Evolutionary conservation across 352 stramenopile genomes (phyloP), one percentile per base, ranked within the genome.

Genomic region (Bremia lactucae): DNA sequence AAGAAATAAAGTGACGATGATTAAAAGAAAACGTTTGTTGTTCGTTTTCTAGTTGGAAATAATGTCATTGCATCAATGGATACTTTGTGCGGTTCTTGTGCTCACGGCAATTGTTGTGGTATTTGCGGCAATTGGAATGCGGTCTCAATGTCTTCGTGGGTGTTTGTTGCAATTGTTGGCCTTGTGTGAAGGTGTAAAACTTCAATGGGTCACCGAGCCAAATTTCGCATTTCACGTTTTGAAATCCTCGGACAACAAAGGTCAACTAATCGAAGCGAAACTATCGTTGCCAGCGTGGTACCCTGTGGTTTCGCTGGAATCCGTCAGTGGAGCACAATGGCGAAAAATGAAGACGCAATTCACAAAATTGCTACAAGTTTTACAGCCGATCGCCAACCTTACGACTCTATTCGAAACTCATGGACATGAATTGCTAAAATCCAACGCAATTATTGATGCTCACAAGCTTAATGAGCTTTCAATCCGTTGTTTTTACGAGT

Each of bases 401-500:
- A 49, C 46, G 15, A 44, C 19, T 2, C 48, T 65, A 41, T 61
- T 65, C 26, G 46, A 62, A 25, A 39, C 42, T 6, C 51, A 33
- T 10, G 42, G 56, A 31, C 51, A 10, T 34, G 39, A 58, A 36
- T 23, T 62, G 11, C 36, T 65, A 1, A 21, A 42, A 28, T 33
- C 42, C 1, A 18, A 48, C 7, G 31, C 13, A 4, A 29, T 62
- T 2, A 51, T 65, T 9, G 56, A 65, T 31, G 56, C 56, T 2
- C 11, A 51, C 0, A 50, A 43, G 20, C 3, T 65, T 18, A 65
- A 53, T 8, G 42, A 57, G 21, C 41, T 65, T 14, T 44, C 29
- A 3, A 42, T 65, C 9, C 34, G 42, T 6, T 42, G 56, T 23
- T 65, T 65, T 28, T 65, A 62, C 31, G 46, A 65, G 24, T 65